Evolutionary conservation across 1,284 basidiomycete species (phyloP), one percentile per base, ranked within the genome.

Genomic region (Pterula multifida): DNA sequence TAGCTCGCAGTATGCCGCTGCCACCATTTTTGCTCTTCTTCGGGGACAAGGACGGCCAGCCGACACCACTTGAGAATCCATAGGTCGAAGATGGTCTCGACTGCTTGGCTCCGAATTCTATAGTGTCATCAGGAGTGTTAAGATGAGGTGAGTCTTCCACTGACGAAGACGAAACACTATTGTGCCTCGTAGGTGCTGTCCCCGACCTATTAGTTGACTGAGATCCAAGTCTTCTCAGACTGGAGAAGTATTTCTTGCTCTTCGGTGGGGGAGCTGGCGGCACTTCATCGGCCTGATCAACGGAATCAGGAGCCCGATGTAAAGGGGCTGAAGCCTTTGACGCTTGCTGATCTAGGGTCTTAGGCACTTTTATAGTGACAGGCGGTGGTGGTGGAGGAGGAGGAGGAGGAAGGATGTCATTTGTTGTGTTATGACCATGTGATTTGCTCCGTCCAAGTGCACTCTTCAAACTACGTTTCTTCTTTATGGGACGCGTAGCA

Each of bases 181-280:
- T 42, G 17, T 42, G 39, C 19, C 21, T 42, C 9, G 39, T 11
- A 19, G n/a, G 13, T 42, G 39, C n/a, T 19, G n/a, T 6, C 11
- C 11, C 32, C 9, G 39, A 42, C 15, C 15, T 32, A 32, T 6
- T 32, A 15, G 28, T 32, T 6, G 28, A 32, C 15, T 32, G 28
- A 9, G 39, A 42, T 4, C 39, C 39, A 22, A 42, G 39, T 19
- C 39, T 42, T 6, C 39, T 6, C 17, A 42, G 21, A 17, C 39
- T 42, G 17, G 39, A 42, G 39, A 42, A 42, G 21, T 42, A 42
- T 22, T 42, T 42, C 39, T 42, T 42, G 39, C 39, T 42, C 39
- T 42, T 42, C 17, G 39, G 17, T 22, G 39, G 39, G 6, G 39
- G 39, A 17, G 39, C 19, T 6, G 39, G 39, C 6, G 17, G n/a